Percentiles rank a stretch among this genome's conserved stretches.
Evolutionary conservation across 768 basidiomycete genomes (phyloP).

Genomic region (Serendipita sp.): DNA sequence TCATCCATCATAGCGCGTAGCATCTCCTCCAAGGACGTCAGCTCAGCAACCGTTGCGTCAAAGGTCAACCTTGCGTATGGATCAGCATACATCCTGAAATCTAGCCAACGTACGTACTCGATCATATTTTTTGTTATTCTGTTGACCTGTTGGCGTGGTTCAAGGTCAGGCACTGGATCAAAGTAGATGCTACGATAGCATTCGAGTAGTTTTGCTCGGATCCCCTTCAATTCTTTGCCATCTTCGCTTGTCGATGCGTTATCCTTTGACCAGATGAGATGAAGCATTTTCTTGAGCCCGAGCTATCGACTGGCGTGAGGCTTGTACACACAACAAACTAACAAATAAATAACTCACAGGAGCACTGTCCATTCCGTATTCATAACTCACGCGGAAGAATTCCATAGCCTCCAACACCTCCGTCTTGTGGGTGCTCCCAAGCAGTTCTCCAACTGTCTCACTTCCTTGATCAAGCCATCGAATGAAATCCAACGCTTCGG

Average conservation of each 20-base stretch:
- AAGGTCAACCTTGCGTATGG: conserved; percentile 56
- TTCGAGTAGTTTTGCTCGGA: conserved; percentile 75
- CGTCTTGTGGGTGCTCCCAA: conserved; percentile 74
- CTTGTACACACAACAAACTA: neutral
- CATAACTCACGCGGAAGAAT: conserved; percentile 71
- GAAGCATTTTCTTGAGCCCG: conserved; percentile 92
- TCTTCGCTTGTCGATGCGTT: conserved; percentile 66
- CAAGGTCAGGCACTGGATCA: conserved; percentile 56
- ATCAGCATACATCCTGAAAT: neutral
- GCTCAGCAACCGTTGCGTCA: conserved; percentile 80
- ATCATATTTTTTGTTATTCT: conserved; percentile 95
- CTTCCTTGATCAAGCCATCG: conserved; percentile 49
- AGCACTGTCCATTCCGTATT: conserved; percentile 66
- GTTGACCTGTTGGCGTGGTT: conserved; percentile 74
- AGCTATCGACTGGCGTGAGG: conserved; percentile 28
- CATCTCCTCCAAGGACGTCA: conserved; percentile 93
- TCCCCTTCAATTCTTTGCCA: conserved; percentile 68
- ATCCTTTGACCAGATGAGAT: conserved; percentile 94
- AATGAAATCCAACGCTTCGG: conserved; percentile 77
- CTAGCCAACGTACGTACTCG: conserved; percentile 41
- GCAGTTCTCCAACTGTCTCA: conserved; percentile 54
- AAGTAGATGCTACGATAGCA: conserved; percentile 82
- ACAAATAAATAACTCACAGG: conserved; percentile 31
- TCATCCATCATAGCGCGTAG: conserved; percentile 94
- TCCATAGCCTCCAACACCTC: conserved; percentile 78